A percentile compares a stretch with the other conserved stretches of the same genome.
Conservation (phyloP, 306 rosid species). For the Cucurbita maxima region DNA sequence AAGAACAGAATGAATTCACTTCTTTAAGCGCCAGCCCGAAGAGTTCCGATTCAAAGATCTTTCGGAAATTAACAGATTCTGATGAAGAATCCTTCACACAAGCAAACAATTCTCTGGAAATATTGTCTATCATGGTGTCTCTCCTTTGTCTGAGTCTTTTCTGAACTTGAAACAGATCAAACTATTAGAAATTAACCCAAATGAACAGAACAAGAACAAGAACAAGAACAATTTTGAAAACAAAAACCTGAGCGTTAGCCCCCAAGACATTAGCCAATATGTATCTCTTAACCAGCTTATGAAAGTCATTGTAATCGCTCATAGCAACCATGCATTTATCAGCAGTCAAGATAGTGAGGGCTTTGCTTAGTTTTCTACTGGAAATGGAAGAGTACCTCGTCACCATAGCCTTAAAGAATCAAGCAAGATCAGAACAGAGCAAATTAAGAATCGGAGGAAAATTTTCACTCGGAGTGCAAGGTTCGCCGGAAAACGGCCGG, state of each 20-base stretch:
- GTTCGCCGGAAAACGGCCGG: background rate
- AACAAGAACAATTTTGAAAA: background rate
- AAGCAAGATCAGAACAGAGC: background rate
- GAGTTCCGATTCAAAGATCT: slow-evolving; percentile 48
- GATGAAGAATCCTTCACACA: slow-evolving; percentile 28
- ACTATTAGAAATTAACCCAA: background rate
- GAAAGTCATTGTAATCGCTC: slow-evolving; percentile 81
- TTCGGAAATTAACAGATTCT: slow-evolving; percentile 44
- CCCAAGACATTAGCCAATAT: slow-evolving; percentile 62
- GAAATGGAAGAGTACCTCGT: slow-evolving; percentile 70
- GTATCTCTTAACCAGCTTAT: slow-evolving; percentile 48
- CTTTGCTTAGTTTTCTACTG: slow-evolving; percentile 59
- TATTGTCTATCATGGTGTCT: slow-evolving; percentile 47
- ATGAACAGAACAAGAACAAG: background rate
- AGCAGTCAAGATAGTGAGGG: slow-evolving; percentile 42
- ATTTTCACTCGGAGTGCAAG: background rate
- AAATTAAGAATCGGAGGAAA: background rate
- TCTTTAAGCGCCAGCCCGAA: slow-evolving; percentile 61
- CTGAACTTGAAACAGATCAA: slow-evolving; percentile 21
- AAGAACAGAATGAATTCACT: slow-evolving; percentile 27
- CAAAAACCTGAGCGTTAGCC: slow-evolving; percentile 61
- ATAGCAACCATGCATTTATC: slow-evolving; percentile 86
- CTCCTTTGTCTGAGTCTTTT: slow-evolving; percentile 53
- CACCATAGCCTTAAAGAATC: slow-evolving; percentile 67
- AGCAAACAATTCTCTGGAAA: slow-evolving; percentile 26